Conservation (phyloP, 768 basidiomycete genomes). For the Thelephora aurantiotincta region DNA sequence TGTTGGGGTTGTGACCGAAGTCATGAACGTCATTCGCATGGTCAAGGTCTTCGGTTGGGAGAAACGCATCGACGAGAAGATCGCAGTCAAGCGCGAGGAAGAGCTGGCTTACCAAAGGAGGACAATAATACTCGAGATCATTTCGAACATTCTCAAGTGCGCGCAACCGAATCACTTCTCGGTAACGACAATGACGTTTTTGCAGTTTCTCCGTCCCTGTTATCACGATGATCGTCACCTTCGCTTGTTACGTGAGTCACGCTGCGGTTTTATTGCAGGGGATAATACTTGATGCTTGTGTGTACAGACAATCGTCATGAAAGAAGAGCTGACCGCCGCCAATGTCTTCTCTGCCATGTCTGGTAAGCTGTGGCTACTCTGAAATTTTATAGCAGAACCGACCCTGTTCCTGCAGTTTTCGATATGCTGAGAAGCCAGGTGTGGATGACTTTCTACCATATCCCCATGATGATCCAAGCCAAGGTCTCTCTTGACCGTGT, state of each 20-base stretch:
- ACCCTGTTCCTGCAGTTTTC: slow-evolving; percentile 5
- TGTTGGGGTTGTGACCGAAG: slow-evolving; percentile 29
- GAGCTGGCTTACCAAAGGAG: slow-evolving; percentile 46
- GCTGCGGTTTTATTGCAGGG: background rate
- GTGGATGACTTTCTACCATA: slow-evolving; percentile 13
- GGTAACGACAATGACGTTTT: background rate
- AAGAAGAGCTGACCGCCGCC: slow-evolving; percentile 19
- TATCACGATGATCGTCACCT: slow-evolving; percentile 54
- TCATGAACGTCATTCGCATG: slow-evolving; percentile 25
- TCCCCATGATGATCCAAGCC: slow-evolving; percentile 10
- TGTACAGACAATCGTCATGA: slow-evolving; percentile 23
- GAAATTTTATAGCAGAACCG: slow-evolving; percentile 1
- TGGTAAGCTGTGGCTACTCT: slow-evolving; percentile 4
- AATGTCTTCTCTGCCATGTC: slow-evolving; percentile 8
- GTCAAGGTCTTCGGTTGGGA: slow-evolving; percentile 37
- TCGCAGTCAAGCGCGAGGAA: slow-evolving; percentile 43
- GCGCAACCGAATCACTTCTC: slow-evolving; percentile 5
- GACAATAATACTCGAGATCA: slow-evolving; percentile 33
- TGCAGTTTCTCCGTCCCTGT: slow-evolving; percentile 46
- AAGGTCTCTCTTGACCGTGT: slow-evolving; percentile 27
- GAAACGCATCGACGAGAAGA: slow-evolving; percentile 30
- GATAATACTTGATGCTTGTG: background rate
- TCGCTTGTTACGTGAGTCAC: slow-evolving; percentile 37
- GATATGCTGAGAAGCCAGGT: slow-evolving; percentile 9
- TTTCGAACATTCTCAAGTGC: slow-evolving; percentile 31